Conservation (phyloP, 768 basidiomycete species). For the Tricholoma bakamatsutake region DNA sequence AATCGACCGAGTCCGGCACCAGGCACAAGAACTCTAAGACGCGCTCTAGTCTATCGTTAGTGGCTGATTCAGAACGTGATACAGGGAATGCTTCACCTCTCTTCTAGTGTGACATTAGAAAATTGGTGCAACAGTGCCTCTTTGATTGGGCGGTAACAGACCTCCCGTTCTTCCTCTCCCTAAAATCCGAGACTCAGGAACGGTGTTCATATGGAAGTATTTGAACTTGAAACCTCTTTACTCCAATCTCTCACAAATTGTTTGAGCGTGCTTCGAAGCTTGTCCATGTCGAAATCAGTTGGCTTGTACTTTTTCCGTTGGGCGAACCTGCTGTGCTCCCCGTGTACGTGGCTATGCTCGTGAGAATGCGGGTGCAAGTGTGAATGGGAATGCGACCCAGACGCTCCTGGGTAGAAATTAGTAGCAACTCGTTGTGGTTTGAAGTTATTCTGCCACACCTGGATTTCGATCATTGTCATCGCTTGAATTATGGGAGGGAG, state of each 20-base stretch:
- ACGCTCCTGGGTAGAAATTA: background rate
- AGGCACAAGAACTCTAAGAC: conserved; percentile 74
- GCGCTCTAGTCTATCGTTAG: conserved; percentile 21
- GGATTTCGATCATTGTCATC: conserved; percentile 2
- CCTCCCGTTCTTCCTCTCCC: conserved; percentile 73
- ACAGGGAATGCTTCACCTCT: conserved; percentile 37
- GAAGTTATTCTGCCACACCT: conserved; percentile 1
- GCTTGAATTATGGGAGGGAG: background rate
- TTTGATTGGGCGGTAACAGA: conserved; percentile 78
- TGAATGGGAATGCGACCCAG: conserved; percentile 1
- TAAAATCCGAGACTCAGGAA: conserved; percentile 21
- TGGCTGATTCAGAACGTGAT: too few species aligned
- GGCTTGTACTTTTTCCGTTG: conserved; percentile 35
- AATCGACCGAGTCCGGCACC: conserved; percentile 87
- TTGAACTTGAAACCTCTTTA: conserved; percentile 46
- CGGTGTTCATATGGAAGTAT: background rate
- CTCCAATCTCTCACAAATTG: conserved; percentile 96
- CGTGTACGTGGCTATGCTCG: conserved; percentile 29
- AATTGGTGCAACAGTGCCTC: conserved; percentile 67
- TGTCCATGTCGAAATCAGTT: conserved; percentile 81
- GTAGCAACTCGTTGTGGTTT: background rate
- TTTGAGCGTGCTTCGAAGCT: conserved; percentile 85
- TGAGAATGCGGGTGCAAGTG: conserved; percentile 24
- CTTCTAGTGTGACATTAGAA: conserved; percentile 42
- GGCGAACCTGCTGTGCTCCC: conserved; percentile 14